Evolutionary conservation across 805 yeast species (phyloP), one percentile per base, ranked within the genome.

Genomic region (Lipomyces yamadae): DNA sequence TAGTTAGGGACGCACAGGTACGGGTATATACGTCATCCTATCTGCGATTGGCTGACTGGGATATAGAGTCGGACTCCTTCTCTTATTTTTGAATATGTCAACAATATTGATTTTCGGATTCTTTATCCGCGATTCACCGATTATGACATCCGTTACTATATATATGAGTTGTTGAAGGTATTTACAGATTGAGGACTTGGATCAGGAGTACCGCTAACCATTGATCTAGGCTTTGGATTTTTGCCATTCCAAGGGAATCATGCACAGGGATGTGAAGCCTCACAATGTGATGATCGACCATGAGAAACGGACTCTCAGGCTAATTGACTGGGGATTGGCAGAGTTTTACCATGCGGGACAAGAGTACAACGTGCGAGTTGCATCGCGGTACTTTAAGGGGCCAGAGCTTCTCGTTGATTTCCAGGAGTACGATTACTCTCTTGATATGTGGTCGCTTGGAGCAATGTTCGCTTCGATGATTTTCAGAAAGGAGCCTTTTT

Each of bases 201-300:
- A 52, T 15, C 18, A 52, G 3, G 5, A 10, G 48, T 42, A 7
- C 6, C 18, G 34, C 55, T 52, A 52, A 52, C 24, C 33, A 30
- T 10, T 34, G 50, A 24, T 2, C 2, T 32, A 85, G 73, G 97
- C 97, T 11, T 82, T 93, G 72, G 97, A 93, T 76, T 93, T 85
- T 77, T 88, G 93, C 52, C 98, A 93, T 78, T 90, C 97, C 11
- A 90, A 90, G 92, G 98, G 98, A 30, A 91, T 93, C 68, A 92
- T 93, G 87, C 98, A 93, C 76, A 83, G 98, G 76, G 98, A 93
- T 78, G 97, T 93, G 64, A 93, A 93, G 78, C 98, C 98, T 10
- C 97, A 93, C 74, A 93, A 93, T 78, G 90, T 93, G 70, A 93
- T 93, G 97, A 93, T 93, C 72, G 97, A 93, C 77, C 97, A 91